Conservation (phyloP, 2,329 filamentous ascomycete genomes). For the Hypoxylon sp. region DNA sequence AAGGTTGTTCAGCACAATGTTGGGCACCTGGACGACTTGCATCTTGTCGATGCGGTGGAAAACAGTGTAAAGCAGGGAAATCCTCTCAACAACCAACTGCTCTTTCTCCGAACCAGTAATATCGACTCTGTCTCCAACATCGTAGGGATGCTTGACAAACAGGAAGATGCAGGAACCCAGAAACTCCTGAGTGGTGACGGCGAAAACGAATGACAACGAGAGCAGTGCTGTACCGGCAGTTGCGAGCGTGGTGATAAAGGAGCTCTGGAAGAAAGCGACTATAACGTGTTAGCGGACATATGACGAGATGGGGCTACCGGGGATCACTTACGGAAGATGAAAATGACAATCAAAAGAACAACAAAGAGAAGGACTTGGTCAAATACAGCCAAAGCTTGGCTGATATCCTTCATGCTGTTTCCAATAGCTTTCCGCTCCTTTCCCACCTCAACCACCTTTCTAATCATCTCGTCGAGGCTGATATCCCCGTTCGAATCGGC, state of each 20-base stretch:
- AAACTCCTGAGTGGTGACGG: constrained; percentile 91
- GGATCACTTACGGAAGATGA: constrained; percentile 77
- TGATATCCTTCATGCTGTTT: constrained; percentile 97
- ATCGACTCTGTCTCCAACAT: constrained; percentile 94
- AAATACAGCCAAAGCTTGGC: constrained; percentile 91
- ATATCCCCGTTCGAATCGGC: constrained; percentile 93
- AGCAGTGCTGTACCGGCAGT: constrained; percentile 93
- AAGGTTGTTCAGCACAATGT: constrained; percentile 90
- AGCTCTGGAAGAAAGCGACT: constrained; percentile 90
- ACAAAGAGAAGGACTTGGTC: constrained; percentile 87
- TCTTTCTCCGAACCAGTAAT: constrained; percentile 70
- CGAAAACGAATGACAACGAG: constrained; percentile 97
- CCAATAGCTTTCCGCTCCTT: constrained; percentile 89
- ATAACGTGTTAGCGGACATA: constrained; percentile 13
- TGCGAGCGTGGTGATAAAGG: constrained; percentile 85
- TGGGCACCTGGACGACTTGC: constrained; percentile 86
- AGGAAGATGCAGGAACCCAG: constrained; percentile 99
- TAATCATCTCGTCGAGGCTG: constrained; percentile 93
- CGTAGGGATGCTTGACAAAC: constrained; percentile 98
- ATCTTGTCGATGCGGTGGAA: constrained; percentile 87
- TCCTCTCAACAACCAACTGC: constrained; percentile 88
- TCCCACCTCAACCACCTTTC: constrained; percentile 86
- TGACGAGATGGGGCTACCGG: too few relatives aligned
- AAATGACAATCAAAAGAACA: constrained; percentile 82
- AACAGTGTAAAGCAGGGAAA: constrained; percentile 92